These are phyloP conservation scores for Borovskyia barvae DNA, from an alignment of 208 protist species.

Conservation along the genomic window DNA sequence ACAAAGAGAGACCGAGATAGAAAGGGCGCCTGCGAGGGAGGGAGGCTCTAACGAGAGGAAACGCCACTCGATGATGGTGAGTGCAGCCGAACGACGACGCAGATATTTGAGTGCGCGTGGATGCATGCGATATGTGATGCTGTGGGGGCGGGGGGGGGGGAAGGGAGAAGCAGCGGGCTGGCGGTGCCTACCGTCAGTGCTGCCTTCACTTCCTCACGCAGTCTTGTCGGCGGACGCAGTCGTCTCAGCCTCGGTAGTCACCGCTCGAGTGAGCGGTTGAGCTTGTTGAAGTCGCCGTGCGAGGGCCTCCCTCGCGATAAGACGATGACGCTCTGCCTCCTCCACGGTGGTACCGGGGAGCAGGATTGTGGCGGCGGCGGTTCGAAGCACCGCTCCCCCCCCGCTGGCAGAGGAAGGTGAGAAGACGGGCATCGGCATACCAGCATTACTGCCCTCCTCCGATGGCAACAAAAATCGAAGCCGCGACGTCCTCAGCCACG, in stretches of 20 bases:
- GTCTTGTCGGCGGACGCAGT: slow-evolving; percentile 8
- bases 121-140: not conserved
- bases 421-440: slow-evolving; percentile 16
- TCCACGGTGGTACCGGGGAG: slow-evolving; percentile 71
- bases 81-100: too few species aligned
- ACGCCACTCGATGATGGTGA: too few species aligned
- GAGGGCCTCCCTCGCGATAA: slow-evolving; percentile 67
- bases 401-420: not conserved
- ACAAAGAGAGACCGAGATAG: too few species aligned
- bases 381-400: not conserved
- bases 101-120: too few species aligned
- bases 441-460: slow-evolving; percentile 1
- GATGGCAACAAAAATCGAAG: slow-evolving; percentile 13
- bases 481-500: not conserved
- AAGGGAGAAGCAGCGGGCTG: not conserved
- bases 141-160: not conserved
- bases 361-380: slow-evolving; percentile 7
- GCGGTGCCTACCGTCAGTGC: not conserved
- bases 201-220: not conserved
- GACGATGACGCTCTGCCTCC: slow-evolving; percentile 73
- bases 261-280: not conserved
- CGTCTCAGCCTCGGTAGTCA: not conserved
- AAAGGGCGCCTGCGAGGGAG: too few species aligned
- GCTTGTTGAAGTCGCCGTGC: slow-evolving; percentile 33
- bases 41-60: too few species aligned